Evolutionary conservation across 2,329 filamentous ascomycete species (phyloP), one percentile per base, ranked within the genome.

Genomic region (Xylaria sp.): DNA sequence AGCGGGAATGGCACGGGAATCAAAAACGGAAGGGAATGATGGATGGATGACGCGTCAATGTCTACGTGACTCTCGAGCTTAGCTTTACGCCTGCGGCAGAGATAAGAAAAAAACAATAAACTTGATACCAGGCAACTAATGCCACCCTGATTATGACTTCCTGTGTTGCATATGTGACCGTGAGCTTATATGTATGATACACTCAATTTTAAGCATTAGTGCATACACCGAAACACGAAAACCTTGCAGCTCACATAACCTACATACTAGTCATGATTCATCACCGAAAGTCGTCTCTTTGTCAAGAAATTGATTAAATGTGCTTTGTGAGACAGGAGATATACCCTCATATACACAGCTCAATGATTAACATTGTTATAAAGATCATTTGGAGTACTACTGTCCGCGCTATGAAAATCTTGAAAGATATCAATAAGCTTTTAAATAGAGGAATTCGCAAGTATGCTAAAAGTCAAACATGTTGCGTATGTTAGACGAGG

Each of bases 31-130:
- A 25, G 32, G 53, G 53, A 55, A 68, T 68, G 63, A 67, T n/a
- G 55, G 57, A 57, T 60, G 55, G 51, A 63, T 61, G 44, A 55
- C 29, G 42, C 1, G 42, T 54, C 51, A 63, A 62, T 53, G 50
- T 57, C 37, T 44, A 64, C 64, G 18, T 60, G 42, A 59, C 44
- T 50, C 32, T 16, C 47, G 53, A 48, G 47, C 44, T 42, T 65
- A 60, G 58, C 44, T n/a, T 53, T 37, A 40, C 51, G 53, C 48
- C 21, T 48, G 37, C 23, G 25, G 54, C 48, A 58, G 37, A 65
- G n/a, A 25, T 21, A 18, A 21, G n/a, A 62, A 69, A 69, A 69
- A 71, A 71, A 69, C 65, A 69, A 42, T 65, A 71, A 71, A 71
- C 27, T 60, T 57, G 64, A 71, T 71, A 71, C 67, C 63, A 69